Conservation (phyloP, 371 early-diverging fungal genomes). For the Mucor indicus region DNA sequence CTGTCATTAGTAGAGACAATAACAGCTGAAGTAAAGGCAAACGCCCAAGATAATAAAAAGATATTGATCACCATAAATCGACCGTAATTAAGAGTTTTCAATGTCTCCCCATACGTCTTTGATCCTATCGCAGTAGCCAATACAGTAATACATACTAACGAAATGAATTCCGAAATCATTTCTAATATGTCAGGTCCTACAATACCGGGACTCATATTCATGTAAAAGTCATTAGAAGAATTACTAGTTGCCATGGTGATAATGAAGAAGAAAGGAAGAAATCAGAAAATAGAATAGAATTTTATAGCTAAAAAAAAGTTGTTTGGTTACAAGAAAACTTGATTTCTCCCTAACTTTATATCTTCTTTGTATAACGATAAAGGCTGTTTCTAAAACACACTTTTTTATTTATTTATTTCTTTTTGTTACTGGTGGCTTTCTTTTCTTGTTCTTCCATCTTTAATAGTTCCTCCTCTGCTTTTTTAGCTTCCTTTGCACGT, state of each 20-base stretch:
- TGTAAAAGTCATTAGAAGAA: no score
- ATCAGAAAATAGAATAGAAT: no score
- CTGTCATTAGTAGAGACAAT: slow-evolving; percentile 46
- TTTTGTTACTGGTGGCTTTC: slow-evolving; percentile 10
- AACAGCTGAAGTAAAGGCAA: slow-evolving; percentile 31
- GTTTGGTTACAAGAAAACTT: background rate
- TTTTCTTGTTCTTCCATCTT: slow-evolving; percentile 26
- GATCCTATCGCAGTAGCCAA: slow-evolving; percentile 34
- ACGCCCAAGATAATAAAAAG: slow-evolving; percentile 39
- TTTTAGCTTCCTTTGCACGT: slow-evolving; percentile 34
- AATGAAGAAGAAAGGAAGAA: no score
- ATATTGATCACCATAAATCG: slow-evolving; percentile 36
- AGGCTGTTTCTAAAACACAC: background rate
- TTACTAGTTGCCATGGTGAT: no score
- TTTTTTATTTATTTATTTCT: slow-evolving; percentile 5
- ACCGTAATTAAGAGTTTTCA: slow-evolving; percentile 38
- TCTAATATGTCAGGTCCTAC: slow-evolving; percentile 35
- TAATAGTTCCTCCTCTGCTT: slow-evolving; percentile 26
- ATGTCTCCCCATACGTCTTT: slow-evolving; percentile 37
- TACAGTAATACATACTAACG: slow-evolving; percentile 36
- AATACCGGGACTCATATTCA: slow-evolving; percentile 9
- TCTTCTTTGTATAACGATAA: background rate
- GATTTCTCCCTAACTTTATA: background rate
- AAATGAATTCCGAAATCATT: slow-evolving; percentile 37
- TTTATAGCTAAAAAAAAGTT: background rate